These are phyloP conservation scores for Saturnispora gosingensis DNA, from an alignment of 805 yeast genomes.

Conservation along the genomic window DNA sequence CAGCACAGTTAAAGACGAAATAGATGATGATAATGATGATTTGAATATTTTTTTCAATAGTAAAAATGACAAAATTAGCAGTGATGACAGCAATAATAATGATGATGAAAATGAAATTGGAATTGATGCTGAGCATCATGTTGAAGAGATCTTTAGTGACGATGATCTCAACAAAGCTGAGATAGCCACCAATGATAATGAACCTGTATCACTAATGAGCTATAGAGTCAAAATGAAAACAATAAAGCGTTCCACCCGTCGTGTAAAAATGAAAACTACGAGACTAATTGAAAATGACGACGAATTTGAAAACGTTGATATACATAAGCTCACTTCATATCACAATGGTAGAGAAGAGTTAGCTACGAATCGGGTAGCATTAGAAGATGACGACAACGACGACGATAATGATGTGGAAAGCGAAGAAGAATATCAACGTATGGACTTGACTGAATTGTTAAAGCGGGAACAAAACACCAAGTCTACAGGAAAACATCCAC, in stretches of 20 bases:
- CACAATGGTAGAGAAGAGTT: conserved; percentile 8
- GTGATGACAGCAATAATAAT: conserved; percentile 4
- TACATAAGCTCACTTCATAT: conserved; percentile 30
- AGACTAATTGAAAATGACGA: conserved; percentile 22
- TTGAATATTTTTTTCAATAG: conserved; percentile 26
- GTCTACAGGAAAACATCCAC: conserved; percentile 21
- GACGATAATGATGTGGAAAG: conserved; percentile 7
- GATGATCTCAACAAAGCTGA: conserved; percentile 4
- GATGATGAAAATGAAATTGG: conserved; percentile 6
- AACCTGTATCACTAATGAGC: neutral
- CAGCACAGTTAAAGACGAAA: neutral
- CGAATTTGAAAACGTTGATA: conserved; percentile 28
- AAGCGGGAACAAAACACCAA: conserved; percentile 9
- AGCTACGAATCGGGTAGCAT: neutral
- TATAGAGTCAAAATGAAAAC: conserved; percentile 27
- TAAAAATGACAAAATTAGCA: conserved; percentile 9
- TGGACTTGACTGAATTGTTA: conserved; percentile 12
- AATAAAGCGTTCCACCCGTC: conserved; percentile 43
- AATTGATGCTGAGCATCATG: neutral
- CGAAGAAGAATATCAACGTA: conserved; percentile 15
- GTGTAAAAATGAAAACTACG: conserved; percentile 39
- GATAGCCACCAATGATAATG: conserved; percentile 13
- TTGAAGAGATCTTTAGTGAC: conserved; percentile 9
- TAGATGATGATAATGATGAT: neutral
- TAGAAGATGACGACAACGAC: neutral